A percentile compares a stretch with the other conserved stretches of the same genome.
These are phyloP conservation scores for Naganishia sp. DNA, from an alignment of 1,284 basidiomycete species.

Conservation along the genomic window DNA sequence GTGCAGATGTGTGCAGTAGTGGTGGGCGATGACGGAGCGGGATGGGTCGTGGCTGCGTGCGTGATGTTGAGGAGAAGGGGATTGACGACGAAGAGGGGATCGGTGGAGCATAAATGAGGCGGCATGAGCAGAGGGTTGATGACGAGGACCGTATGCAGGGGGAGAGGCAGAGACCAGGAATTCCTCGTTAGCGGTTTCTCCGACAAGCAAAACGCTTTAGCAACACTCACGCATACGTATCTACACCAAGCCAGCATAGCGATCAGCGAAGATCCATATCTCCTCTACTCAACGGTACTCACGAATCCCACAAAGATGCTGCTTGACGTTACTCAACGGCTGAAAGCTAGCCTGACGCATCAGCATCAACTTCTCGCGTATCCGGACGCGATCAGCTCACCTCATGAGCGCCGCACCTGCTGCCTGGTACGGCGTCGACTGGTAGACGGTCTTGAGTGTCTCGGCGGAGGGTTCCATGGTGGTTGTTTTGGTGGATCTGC, in stretches of 20 bases:
- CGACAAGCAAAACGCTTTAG: no score
- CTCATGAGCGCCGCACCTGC: slow-evolving; percentile 55
- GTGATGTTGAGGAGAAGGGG: neutral
- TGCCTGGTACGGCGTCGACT: slow-evolving; percentile 45
- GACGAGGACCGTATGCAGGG: neutral
- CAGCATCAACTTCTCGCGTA: neutral
- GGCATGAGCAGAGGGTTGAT: no score
- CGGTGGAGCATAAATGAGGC: neutral
- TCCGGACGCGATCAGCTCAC: slow-evolving; percentile 31
- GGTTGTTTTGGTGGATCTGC: neutral
- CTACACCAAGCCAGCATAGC: neutral
- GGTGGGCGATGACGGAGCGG: slow-evolving; percentile 56
- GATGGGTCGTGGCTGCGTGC: slow-evolving; percentile 50
- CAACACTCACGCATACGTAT: slow-evolving; percentile 50
- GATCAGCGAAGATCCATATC: no score
- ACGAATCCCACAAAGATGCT: slow-evolving; percentile 59
- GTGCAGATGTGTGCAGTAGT: slow-evolving; percentile 55
- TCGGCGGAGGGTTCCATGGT: slow-evolving; percentile 18
- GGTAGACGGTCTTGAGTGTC: slow-evolving; percentile 34
- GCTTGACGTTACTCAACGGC: slow-evolving; percentile 58
- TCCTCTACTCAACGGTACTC: neutral
- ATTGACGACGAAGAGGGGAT: neutral
- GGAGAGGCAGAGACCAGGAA: neutral
- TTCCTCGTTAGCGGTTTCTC: neutral
- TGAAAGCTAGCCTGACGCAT: slow-evolving; percentile 48